A percentile compares a stretch with the other conserved stretches of the same genome.
phyloP scores from a whole-genome alignment of 1,284 basidiomycete genomes.

The Laetiporus sulphureus region DNA sequence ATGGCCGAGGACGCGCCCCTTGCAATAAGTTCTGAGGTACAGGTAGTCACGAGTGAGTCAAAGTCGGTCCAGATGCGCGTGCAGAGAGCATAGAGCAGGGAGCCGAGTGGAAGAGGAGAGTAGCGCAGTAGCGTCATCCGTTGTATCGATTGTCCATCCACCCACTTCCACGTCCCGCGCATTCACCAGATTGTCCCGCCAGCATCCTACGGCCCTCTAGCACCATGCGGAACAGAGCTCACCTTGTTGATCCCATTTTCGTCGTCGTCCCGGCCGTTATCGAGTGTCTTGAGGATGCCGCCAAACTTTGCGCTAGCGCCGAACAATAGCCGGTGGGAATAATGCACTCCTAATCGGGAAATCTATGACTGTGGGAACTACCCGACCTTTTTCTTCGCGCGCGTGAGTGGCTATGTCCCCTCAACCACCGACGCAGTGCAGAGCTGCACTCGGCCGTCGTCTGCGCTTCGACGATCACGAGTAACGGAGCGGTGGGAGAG shows the following conservation, averaged over 20 bases:
- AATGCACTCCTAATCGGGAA: conserved; percentile 4
- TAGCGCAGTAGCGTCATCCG: conserved; percentile 31
- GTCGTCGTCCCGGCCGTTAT: conserved; percentile 26
- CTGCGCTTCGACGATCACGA: conserved; percentile 26
- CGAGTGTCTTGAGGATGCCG: conserved; percentile 24
- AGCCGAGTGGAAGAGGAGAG: conserved; percentile 4
- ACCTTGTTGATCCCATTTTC: conserved; percentile 75
- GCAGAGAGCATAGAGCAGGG: conserved; percentile 2
- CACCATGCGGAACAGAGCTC: conserved; percentile 37
- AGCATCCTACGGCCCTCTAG: conserved; percentile 7
- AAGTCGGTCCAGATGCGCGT: conserved; percentile 5
- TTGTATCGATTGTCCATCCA: conserved; percentile 28
- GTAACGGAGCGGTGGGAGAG: conserved; percentile 44
- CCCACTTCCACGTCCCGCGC: conserved; percentile 19
- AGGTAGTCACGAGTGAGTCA: conserved; percentile 7
- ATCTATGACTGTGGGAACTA: conserved; percentile 11
- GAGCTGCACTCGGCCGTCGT: conserved; percentile 36
- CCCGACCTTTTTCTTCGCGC: not conserved
- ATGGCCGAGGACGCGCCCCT: conserved; percentile 97
- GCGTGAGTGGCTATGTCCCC: too few relatives aligned
- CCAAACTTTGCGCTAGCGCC: conserved; percentile 9
- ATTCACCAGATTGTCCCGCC: conserved; percentile 10
- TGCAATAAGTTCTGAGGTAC: conserved; percentile 82
- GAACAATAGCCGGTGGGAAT: conserved; percentile 4
- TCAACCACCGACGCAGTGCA: conserved; percentile 34